Evolutionary conservation across 2,329 filamentous ascomycete species (phyloP).

Genomic region (Polytolypa hystricis): DNA sequence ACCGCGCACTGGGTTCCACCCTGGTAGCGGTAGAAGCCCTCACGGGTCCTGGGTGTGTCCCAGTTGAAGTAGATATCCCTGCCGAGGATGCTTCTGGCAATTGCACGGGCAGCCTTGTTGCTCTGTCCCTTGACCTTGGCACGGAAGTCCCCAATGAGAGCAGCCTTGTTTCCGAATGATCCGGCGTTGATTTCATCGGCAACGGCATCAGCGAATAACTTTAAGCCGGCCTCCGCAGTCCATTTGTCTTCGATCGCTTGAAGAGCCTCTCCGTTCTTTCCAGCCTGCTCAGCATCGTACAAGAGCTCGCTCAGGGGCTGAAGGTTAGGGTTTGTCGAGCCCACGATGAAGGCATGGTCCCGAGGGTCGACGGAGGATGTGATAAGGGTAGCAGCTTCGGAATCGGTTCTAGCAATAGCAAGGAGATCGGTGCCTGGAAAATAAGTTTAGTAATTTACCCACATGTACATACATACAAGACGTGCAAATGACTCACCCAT

Average conservation of each 20-base stretch:
- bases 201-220: conserved; percentile 86
- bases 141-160: conserved; percentile 56
- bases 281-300: conserved; percentile 68
- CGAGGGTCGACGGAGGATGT: conserved; percentile 91
- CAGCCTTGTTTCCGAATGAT: conserved; percentile 54
- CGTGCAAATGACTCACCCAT: conserved; percentile 54
- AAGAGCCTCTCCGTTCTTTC: conserved; percentile 69
- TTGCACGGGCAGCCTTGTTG: conserved; percentile 67
- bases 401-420: conserved; percentile 87
- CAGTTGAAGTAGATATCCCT: conserved; percentile 85
- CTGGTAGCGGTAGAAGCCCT: conserved; percentile 88
- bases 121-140: conserved; percentile 66
- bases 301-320: conserved; percentile 85
- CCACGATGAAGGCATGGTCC: conserved; percentile 88
- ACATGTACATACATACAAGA: background rate
- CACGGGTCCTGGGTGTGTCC: conserved; percentile 83
- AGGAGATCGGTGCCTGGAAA: conserved; percentile 64
- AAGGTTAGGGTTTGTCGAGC: conserved; percentile 73
- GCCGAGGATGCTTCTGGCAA: conserved; percentile 67
- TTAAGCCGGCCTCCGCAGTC: conserved; percentile 65
- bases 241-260: conserved; percentile 90
- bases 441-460: conserved; percentile 4
- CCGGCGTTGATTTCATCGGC: conserved; percentile 65
- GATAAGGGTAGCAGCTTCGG: conserved; percentile 94
- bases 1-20: conserved; percentile 86